These are phyloP conservation scores for Aspergillus oerlinghausenensis DNA, from an alignment of 2,329 filamentous ascomycete species.

Conservation along the genomic window DNA sequence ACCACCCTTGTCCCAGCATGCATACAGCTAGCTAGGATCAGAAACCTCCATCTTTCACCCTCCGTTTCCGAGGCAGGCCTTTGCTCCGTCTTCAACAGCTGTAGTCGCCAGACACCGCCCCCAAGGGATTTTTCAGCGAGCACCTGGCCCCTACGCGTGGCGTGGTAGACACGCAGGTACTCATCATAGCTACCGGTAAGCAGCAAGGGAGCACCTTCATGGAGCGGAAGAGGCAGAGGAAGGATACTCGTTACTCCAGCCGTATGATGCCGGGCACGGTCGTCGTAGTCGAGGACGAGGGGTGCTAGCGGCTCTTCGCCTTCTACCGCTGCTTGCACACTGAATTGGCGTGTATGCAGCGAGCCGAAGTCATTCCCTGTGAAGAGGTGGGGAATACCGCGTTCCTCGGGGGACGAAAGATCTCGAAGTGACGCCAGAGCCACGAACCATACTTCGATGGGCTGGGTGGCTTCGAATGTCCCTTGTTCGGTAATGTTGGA, in stretches of 20 bases:
- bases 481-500: conserved; percentile 18
- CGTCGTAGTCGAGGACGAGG: conserved; percentile 30
- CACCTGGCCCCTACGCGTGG: conserved; percentile 41
- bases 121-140: conserved; percentile 63
- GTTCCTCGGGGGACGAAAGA: neutral
- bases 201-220: conserved; percentile 53
- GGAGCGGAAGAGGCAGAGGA: conserved; percentile 50
- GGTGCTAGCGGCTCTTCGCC: conserved; percentile 11
- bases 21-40: conserved; percentile 87
- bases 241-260: conserved; percentile 86
- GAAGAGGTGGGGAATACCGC: conserved; percentile 26
- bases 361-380: conserved; percentile 39
- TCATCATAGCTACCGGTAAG: conserved; percentile 94
- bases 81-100: conserved; percentile 40
- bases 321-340: neutral
- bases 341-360: conserved; percentile 29
- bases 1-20: conserved; percentile 75
- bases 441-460: conserved; percentile 40
- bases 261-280: conserved; percentile 58
- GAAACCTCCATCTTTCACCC: conserved; percentile 26
- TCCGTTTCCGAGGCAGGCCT: neutral
- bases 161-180: conserved; percentile 59
- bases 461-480: conserved; percentile 25
- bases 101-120: conserved; percentile 85
- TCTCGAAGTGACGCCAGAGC: conserved; percentile 22